phyloP scores from a whole-genome alignment of 2,329 filamentous ascomycete species.

The Calonectria naviculata region DNA sequence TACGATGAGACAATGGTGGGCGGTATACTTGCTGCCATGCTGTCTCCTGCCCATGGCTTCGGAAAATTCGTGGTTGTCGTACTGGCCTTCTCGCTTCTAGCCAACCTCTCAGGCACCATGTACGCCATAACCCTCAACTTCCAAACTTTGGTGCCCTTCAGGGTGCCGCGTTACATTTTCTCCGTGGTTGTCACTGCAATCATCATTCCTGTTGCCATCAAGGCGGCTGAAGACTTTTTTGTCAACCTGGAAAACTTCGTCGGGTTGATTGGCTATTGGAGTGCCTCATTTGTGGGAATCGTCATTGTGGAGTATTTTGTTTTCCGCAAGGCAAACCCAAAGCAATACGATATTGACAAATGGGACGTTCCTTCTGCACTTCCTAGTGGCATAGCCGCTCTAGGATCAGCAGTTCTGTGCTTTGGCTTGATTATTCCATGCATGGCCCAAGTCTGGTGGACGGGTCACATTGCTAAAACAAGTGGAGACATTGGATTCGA shows the following conservation, averaged over 20 bases:
- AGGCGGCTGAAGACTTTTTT: not conserved
- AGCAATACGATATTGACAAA: not conserved
- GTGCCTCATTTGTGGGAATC: not conserved
- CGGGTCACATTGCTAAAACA: not conserved
- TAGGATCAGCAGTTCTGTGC: not conserved
- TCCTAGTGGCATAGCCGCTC: not conserved
- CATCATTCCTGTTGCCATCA: not conserved
- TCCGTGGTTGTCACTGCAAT: not conserved
- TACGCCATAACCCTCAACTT: conserved; percentile 1
- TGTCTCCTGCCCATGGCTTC: not conserved
- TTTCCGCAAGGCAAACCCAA: not conserved
- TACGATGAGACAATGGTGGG: not conserved
- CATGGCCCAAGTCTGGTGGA: not conserved
- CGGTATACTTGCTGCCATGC: not conserved
- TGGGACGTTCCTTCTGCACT: not conserved
- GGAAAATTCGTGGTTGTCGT: not conserved
- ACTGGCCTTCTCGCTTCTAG: not conserved
- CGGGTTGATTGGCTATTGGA: not conserved
- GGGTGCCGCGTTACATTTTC: not conserved
- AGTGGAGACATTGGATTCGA: not conserved
- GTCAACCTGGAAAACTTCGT: not conserved
- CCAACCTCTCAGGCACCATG: not conserved
- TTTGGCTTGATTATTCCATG: not conserved
- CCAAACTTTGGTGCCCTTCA: not conserved
- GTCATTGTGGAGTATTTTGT: not conserved